These are phyloP conservation scores for Spatholobus suberectus DNA, from an alignment of 306 rosid species.

Conservation along the genomic window DNA sequence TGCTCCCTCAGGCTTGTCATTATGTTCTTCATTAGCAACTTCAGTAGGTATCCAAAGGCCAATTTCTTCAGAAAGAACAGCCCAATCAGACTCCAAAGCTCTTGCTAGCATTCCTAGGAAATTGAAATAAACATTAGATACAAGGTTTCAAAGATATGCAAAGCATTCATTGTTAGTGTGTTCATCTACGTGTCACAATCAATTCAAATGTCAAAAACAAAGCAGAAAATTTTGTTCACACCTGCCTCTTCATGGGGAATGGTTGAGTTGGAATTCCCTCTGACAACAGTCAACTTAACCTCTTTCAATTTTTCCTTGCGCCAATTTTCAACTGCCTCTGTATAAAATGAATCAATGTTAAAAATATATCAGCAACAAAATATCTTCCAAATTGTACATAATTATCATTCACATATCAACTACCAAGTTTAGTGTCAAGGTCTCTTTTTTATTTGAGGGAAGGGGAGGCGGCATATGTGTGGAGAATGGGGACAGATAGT, in stretches of 20 bases:
- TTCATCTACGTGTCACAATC: conserved; percentile 1
- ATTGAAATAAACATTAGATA: conserved; percentile 29
- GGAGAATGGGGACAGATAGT: too few species aligned
- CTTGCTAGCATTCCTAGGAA: conserved; percentile 66
- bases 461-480: too few species aligned
- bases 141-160: background rate
- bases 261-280: conserved; percentile 53
- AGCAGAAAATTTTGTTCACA: conserved; percentile 39
- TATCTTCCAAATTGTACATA: conserved; percentile 19
- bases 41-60: conserved; percentile 90
- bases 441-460: too few species aligned
- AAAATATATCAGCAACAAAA: conserved; percentile 12
- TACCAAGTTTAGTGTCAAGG: background rate
- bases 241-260: conserved; percentile 72
- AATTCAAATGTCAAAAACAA: conserved; percentile 6
- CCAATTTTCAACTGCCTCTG: conserved; percentile 88
- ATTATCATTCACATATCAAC: background rate
- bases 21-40: conserved; percentile 61
- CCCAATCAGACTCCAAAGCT: conserved; percentile 87
- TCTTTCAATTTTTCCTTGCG: conserved; percentile 71
- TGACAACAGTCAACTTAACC: conserved; percentile 50
- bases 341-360: conserved; percentile 26
- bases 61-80: conserved; percentile 68
- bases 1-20: conserved; percentile 77
- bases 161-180: conserved; percentile 2